Conservation (phyloP, 371 early-diverging fungal genomes). For the Apophysomyces sp. region DNA sequence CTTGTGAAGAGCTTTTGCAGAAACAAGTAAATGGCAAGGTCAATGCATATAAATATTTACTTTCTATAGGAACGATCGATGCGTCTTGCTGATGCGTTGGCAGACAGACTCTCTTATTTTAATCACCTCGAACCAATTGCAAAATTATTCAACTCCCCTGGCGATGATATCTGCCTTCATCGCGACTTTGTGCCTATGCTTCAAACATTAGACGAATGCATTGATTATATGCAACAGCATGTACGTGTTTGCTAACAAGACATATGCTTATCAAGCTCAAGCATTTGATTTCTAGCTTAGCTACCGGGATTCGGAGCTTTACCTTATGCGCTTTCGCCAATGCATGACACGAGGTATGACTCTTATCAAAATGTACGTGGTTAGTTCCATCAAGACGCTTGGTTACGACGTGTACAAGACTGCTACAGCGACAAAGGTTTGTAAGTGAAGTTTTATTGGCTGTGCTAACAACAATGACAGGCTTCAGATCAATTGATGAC, state of each 20-base stretch:
- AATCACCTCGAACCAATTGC: constrained; percentile 80
- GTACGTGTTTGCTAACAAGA: constrained; percentile 37
- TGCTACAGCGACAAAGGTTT: constrained; percentile 10
- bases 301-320: constrained; percentile 86
- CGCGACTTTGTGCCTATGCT: constrained; percentile 79
- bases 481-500: constrained; percentile 6
- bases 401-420: constrained; percentile 62
- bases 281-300: constrained; percentile 43
- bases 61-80: constrained; percentile 53
- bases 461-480: not conserved
- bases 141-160: constrained; percentile 76
- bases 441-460: not conserved
- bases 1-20: constrained; percentile 76
- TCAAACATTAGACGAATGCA: constrained; percentile 71
- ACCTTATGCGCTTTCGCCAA: constrained; percentile 87
- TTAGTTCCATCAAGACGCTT: constrained; percentile 64
- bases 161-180: constrained; percentile 79
- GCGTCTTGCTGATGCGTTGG: constrained; percentile 63
- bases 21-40: constrained; percentile 52
- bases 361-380: constrained; percentile 85
- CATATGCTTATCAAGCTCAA: not conserved
- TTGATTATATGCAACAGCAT: constrained; percentile 76
- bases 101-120: constrained; percentile 70
- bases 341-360: constrained; percentile 90
- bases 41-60: not conserved